Percentiles rank a stretch among this genome's conserved stretches.
These are phyloP conservation scores for Yarrowia divulgata DNA, from an alignment of 805 yeast genomes.

Conservation along the genomic window DNA sequence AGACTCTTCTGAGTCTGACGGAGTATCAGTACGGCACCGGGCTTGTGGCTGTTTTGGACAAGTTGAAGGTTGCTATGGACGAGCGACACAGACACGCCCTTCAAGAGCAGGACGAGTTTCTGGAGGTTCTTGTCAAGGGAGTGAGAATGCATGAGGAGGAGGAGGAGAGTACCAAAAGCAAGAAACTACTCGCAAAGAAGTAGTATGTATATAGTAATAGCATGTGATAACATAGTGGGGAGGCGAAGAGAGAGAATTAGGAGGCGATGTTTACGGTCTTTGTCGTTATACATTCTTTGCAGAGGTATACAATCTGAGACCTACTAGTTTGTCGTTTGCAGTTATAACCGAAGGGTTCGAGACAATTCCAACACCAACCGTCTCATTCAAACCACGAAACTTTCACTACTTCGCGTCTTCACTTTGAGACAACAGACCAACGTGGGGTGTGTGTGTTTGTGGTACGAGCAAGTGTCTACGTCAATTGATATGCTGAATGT, in stretches of 20 bases:
- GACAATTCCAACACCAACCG: too few relatives aligned
- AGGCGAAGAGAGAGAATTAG: too few relatives aligned
- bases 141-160: constrained; percentile 15
- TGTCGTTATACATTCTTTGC: not conserved
- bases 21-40: constrained; percentile 29
- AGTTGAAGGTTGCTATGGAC: constrained; percentile 3
- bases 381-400: not conserved
- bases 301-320: not conserved
- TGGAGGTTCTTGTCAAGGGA: constrained; percentile 9
- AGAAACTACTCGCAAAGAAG: not conserved
- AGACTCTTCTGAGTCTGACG: not conserved
- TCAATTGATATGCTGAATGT: too few relatives aligned
- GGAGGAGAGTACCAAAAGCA: not conserved
- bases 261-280: not conserved
- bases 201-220: constrained; percentile 37
- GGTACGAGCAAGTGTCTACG: too few relatives aligned
- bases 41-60: not conserved
- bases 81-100: not conserved
- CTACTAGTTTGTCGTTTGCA: not conserved
- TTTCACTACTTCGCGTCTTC: not conserved
- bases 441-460: not conserved
- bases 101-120: not conserved
- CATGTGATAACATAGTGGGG: not conserved
- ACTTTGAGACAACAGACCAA: not conserved
- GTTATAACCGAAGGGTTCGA: too few relatives aligned